Percentiles rank a stretch among this genome's conserved stretches.
phyloP scores from a whole-genome alignment of 768 basidiomycete genomes.

The Flagelloscypha sp. region DNA sequence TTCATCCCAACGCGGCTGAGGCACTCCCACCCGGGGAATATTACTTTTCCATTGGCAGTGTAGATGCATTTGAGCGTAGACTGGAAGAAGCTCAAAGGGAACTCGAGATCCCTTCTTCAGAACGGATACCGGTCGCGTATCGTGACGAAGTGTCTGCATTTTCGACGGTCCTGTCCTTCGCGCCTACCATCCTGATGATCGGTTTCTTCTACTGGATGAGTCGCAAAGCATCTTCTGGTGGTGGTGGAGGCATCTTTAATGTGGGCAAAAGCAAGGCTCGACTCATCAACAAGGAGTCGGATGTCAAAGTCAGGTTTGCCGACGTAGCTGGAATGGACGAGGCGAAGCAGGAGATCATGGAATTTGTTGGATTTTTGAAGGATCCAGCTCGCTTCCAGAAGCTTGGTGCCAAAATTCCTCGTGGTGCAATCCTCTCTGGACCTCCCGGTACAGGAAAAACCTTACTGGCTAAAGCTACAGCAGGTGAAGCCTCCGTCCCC shows the following conservation, averaged over 20 bases:
- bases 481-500: conserved; percentile 94
- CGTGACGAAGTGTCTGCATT: conserved; percentile 87
- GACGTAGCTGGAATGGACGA: conserved; percentile 99
- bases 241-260: conserved; percentile 86
- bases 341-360: conserved; percentile 99
- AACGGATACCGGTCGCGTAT: conserved; percentile 95
- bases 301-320: conserved; percentile 87
- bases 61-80: conserved; percentile 94
- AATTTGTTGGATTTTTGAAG: conserved; percentile 98
- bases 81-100: conserved; percentile 90
- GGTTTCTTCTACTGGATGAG: conserved; percentile 89
- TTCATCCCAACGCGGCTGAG: conserved; percentile 84
- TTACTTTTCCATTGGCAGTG: conserved; percentile 95
- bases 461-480: conserved; percentile 94
- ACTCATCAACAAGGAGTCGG: conserved; percentile 95
- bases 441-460: conserved; percentile 99
- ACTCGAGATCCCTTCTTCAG: conserved; percentile 82
- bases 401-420: conserved; percentile 95
- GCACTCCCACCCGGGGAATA: conserved; percentile 77
- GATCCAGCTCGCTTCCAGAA: conserved; percentile 91
- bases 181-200: conserved; percentile 87
- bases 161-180: conserved; percentile 79
- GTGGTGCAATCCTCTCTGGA: conserved; percentile 89
- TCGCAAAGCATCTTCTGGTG: conserved; percentile 52
- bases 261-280: conserved; percentile 94